Evolutionary conservation across 2,329 filamentous ascomycete species (phyloP).

Genomic region (Neoascochyta sp.): DNA sequence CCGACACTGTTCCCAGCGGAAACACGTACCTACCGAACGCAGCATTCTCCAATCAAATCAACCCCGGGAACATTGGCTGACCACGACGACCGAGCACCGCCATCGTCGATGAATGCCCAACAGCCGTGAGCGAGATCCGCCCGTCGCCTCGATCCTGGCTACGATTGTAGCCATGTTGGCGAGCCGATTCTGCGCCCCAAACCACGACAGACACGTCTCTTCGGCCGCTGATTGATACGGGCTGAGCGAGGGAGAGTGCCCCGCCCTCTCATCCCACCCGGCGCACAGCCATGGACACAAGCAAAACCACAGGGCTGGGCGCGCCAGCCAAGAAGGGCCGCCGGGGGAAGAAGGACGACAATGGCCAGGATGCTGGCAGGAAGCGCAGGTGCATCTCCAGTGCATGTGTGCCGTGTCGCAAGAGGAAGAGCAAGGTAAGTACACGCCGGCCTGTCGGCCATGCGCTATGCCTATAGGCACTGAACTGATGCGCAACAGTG

Average conservation of each 20-base stretch:
- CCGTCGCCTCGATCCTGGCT: no score
- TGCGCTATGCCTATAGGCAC: conserved; percentile 3
- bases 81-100: no score
- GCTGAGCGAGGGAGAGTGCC: conserved; percentile 13
- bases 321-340: conserved; percentile 32
- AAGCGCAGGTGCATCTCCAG: conserved; percentile 44
- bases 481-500: conserved; percentile 54
- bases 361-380: conserved; percentile 40
- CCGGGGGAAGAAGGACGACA: conserved; percentile 33
- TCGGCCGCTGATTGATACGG: conserved; percentile 23
- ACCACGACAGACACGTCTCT: conserved; percentile 12
- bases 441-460: conserved; percentile 11
- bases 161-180: conserved; percentile 24
- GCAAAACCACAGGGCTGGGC: conserved; percentile 3
- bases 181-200: conserved; percentile 4
- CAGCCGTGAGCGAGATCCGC: no score
- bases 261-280: no score
- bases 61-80: no score
- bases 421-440: conserved; percentile 42
- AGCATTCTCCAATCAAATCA: no score
- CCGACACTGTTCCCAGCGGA: no score
- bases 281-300: conserved; percentile 17
- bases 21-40: no score
- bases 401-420: conserved; percentile 41
- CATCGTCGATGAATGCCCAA: no score